phyloP scores from a whole-genome alignment of 1,284 basidiomycete genomes.

The Cryptococcus neoformans region DNA sequence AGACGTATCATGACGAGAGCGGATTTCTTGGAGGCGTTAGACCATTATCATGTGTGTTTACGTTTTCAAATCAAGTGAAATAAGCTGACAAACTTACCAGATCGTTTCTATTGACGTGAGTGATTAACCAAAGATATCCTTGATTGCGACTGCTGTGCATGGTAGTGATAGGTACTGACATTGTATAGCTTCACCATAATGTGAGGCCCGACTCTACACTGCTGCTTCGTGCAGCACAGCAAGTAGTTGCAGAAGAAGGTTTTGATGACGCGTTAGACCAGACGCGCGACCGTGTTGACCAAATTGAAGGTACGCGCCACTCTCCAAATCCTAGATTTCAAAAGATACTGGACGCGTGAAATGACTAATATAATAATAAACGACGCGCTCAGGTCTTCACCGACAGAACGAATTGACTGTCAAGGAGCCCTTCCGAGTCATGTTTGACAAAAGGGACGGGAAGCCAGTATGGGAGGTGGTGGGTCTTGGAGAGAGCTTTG shows the following conservation, averaged over 20 bases:
- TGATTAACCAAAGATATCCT: background rate
- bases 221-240: constrained; percentile 63
- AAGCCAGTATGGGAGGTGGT: constrained; percentile 38
- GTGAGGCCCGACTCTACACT: constrained; percentile 75
- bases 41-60: constrained; percentile 45
- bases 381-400: constrained; percentile 36
- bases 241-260: constrained; percentile 65
- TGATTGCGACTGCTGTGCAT: background rate
- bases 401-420: constrained; percentile 48
- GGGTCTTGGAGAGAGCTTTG: constrained; percentile 45
- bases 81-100: constrained; percentile 44
- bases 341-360: background rate
- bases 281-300: constrained; percentile 67
- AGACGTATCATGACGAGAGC: constrained; percentile 72
- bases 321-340: background rate
- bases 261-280: constrained; percentile 69
- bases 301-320: constrained; percentile 50
- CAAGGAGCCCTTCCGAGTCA: constrained; percentile 48
- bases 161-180: background rate
- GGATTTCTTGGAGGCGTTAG: constrained; percentile 66
- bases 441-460: constrained; percentile 25
- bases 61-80: background rate
- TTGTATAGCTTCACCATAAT: constrained; percentile 60
- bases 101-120: constrained; percentile 74
- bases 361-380: background rate